Conservation (phyloP, 192 early-diverging fungal species). For the Rhizophagus prolifer region DNA sequence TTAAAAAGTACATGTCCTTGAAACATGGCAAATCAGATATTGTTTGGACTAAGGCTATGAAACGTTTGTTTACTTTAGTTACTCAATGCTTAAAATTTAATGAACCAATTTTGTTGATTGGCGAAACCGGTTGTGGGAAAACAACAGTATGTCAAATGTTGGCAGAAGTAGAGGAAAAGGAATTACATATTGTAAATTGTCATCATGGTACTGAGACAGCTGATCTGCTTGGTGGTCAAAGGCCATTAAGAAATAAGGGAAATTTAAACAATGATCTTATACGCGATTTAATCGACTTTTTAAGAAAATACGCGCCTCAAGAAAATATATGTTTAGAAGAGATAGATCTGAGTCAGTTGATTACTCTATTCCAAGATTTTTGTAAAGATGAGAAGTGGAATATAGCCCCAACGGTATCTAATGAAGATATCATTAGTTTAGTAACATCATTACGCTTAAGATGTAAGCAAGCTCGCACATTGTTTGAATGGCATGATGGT, state of each 20-base stretch:
- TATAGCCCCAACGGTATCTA: neutral
- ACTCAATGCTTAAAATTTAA: conserved; percentile 72
- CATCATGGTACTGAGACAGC: conserved; percentile 95
- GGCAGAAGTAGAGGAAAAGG: conserved; percentile 57
- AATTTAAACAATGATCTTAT: conserved; percentile 52
- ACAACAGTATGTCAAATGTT: conserved; percentile 97
- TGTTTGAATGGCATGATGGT: conserved; percentile 98
- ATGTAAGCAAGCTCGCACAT: conserved; percentile 48
- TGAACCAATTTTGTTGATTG: conserved; percentile 93
- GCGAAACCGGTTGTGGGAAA: conserved; percentile 98
- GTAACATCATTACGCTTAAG: conserved; percentile 28
- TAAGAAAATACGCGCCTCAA: conserved; percentile 26
- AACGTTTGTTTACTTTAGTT: conserved; percentile 83
- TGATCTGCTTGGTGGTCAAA: conserved; percentile 91
- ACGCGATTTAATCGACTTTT: conserved; percentile 37
- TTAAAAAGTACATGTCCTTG: conserved; percentile 35
- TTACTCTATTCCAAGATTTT: conserved; percentile 36
- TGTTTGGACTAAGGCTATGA: conserved; percentile 96
- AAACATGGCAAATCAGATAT: conserved; percentile 40
- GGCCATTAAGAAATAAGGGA: conserved; percentile 81
- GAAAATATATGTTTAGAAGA: conserved; percentile 31
- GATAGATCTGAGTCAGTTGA: conserved; percentile 34
- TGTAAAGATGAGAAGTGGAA: conserved; percentile 30
- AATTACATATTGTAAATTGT: conserved; percentile 90
- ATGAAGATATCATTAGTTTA: neutral